Percentiles rank a stretch among this genome's conserved stretches.
Conservation (phyloP, 2,329 filamentous ascomycete genomes). For the Pleoardoris graminearum region DNA sequence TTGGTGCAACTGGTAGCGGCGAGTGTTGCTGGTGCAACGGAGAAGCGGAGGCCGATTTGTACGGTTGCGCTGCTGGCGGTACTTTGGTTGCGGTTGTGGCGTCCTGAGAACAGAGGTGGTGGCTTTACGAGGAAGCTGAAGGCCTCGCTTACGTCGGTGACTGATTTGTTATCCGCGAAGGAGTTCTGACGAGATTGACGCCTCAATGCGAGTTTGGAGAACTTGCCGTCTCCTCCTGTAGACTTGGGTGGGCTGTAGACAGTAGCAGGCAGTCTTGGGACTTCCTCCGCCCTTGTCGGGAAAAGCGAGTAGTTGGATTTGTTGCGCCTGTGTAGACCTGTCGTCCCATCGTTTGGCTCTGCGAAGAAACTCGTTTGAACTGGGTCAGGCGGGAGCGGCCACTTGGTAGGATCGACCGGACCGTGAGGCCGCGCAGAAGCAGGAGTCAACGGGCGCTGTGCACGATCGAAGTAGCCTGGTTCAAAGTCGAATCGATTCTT, state of each 20-base stretch:
- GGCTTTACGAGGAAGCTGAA: conserved; percentile 43
- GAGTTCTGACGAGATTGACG: conserved; percentile 40
- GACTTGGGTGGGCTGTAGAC: conserved; percentile 40
- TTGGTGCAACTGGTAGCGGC: conserved; percentile 36
- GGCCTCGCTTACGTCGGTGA: conserved; percentile 45
- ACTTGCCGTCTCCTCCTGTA: conserved; percentile 17
- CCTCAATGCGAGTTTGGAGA: conserved; percentile 37
- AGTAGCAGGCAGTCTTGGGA: conserved; percentile 45
- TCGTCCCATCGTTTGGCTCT: conserved; percentile 23
- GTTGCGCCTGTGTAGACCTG: conserved; percentile 25
- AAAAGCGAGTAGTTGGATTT: conserved; percentile 46
- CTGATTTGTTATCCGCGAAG: conserved; percentile 25
- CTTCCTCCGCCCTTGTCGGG: conserved; percentile 44
- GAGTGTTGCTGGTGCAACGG: conserved; percentile 49
- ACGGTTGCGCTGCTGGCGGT: conserved; percentile 68
- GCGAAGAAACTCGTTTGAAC: conserved; percentile 19
- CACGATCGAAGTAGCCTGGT: conserved; percentile 36
- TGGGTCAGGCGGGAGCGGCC: conserved; percentile 43
- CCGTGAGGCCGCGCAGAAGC: conserved; percentile 30
- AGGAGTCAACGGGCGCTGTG: conserved; percentile 37
- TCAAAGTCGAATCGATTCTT: conserved; percentile 44
- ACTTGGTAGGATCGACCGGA: conserved; percentile 40
- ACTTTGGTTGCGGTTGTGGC: conserved; percentile 62
- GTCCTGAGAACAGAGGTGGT: conserved; percentile 45
- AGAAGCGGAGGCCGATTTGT: conserved; percentile 71